Base-by-base conservation (phyloP, 1,284 basidiomycete species). In the Trametes sp. region DNA sequence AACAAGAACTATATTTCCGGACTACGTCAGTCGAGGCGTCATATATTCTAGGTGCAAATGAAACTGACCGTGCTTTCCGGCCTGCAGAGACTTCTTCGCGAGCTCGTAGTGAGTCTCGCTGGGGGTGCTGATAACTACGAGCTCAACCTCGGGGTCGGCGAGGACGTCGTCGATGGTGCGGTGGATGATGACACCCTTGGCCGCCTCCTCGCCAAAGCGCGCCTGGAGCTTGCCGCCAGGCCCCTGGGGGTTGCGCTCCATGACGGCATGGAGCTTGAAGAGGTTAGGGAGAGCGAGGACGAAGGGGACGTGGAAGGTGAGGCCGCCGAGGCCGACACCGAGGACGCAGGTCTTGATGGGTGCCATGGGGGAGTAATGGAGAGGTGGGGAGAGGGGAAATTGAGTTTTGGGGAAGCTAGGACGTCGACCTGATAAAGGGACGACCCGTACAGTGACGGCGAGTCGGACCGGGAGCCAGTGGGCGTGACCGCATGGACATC, bases 221-320 rank as follows among this genome's bases (percentile, higher is more conserved):
- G 84, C 84, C 33, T 84, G 79, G 2, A 89, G 81, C 73, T 87
- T 89, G 42, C 90, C 89, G 5, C 85, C 87, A 19, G 82, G 78
- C 0, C 82, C 74, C 38, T 78, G 70, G 0, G 88, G 88, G 69
- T 86, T 88, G 42, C 89, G 79, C 69, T 86, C 85, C 49, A 82
- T 79, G 29, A 95, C 89, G 8, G 90, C 84, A 69, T 88, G 82
- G 24, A 95, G 84, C 8, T 78, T 83, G 80, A 93, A 95, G 57
- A 88, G 76, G 35, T 90, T 81, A 0, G 92, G 88, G n/a, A 92
- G 82, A 3, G 89, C 87, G 54, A 89, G 83, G 63, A 95, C 79
- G 75, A 94, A 91, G 0, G 93, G 93, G 63, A 88, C 74, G 74
- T 95, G 93, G 77, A 95, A 94, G 16, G 89, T 89, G 54, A 90